A percentile compares a stretch with the other conserved stretches of the same genome.
Conservation (phyloP, 2,329 filamentous ascomycete species). For the Trichoderma sp. region DNA sequence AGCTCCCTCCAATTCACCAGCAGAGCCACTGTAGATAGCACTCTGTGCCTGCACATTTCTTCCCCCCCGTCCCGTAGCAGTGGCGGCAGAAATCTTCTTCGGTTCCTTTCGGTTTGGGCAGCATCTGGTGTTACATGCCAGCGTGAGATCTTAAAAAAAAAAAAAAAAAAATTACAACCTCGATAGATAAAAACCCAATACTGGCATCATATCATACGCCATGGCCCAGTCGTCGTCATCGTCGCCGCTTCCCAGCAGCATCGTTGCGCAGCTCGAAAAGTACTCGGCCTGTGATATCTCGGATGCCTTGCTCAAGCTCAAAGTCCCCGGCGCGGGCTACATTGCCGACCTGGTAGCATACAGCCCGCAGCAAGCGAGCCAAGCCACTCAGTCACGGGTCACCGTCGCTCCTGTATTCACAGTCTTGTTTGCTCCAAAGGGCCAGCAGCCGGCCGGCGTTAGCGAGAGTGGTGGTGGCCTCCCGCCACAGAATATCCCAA, state of each 20-base stretch:
- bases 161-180: background rate
- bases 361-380: slow-evolving; percentile 27
- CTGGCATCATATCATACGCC: background rate
- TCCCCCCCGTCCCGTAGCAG: background rate
- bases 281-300: slow-evolving; percentile 60
- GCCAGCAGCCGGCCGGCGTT: slow-evolving; percentile 26
- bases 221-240: background rate
- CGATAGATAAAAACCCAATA: background rate
- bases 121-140: background rate
- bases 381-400: slow-evolving; percentile 29
- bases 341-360: slow-evolving; percentile 53
- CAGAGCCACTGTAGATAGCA: background rate
- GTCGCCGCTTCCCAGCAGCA: slow-evolving; percentile 20
- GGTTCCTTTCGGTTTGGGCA: background rate
- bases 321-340: slow-evolving; percentile 63
- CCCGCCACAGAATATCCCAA: slow-evolving; percentile 49
- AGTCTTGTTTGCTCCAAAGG: slow-evolving; percentile 61
- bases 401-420: slow-evolving; percentile 56
- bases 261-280: slow-evolving; percentile 31
- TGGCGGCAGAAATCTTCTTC: background rate
- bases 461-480: background rate
- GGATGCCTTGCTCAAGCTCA: slow-evolving; percentile 68
- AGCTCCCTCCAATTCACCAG: background rate
- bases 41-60: background rate
- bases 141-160: slow-evolving; percentile 2